Base-by-base conservation (phyloP, 371 early-diverging fungal genomes). In the Mortierella sp. region DNA sequence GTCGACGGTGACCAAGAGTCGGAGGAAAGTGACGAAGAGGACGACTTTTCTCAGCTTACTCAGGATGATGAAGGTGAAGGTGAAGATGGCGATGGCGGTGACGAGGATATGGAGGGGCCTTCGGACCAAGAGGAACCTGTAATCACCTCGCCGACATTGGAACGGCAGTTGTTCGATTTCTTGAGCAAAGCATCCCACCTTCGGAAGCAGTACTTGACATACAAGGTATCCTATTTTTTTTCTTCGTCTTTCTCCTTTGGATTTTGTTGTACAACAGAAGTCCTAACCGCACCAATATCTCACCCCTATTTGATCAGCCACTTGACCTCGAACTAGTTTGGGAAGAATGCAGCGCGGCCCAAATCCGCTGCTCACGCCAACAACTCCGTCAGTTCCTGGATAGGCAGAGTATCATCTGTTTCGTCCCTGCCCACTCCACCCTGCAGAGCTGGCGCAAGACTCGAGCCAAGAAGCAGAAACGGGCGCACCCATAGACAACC, bases 81-180 rank as follows among this genome's bases (percentile, higher is more conserved):
- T 1, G 89, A 88, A 7, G 82, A 78, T 32, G 87, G 85, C 5
- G 88, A 84, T n/a, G 89, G 72, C 27, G 90, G 84, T 43, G 89
- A 90, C 35, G 91, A 90, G 8, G 90, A 88, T 49, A 87, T 76
- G 12, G 93, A 92, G 8, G 93, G 92, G 16, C 93, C 91, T 44
- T 92, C 91, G 74, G 90, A 89, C n/a, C 83, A 95, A 65, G 56
- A 75, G 3, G 83, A 49, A 24, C 41, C 46, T 24, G 71, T 16
- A 3, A 27, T 24, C 65, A 44, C 78, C 6, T 60, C 75, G 6
- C 48, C 55, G 1, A 72, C 55, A 24, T 29, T 84, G 38, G 75
- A 76, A 43, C 82, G 58, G n/a, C 84, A 75, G 46, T 71, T 85
- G 12, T 63, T 51, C 43, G 46, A 73, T 8, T 85, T 85, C 56